These are phyloP conservation scores for Hydnum rufescens DNA, from an alignment of 768 basidiomycete species.

Conservation along the genomic window DNA sequence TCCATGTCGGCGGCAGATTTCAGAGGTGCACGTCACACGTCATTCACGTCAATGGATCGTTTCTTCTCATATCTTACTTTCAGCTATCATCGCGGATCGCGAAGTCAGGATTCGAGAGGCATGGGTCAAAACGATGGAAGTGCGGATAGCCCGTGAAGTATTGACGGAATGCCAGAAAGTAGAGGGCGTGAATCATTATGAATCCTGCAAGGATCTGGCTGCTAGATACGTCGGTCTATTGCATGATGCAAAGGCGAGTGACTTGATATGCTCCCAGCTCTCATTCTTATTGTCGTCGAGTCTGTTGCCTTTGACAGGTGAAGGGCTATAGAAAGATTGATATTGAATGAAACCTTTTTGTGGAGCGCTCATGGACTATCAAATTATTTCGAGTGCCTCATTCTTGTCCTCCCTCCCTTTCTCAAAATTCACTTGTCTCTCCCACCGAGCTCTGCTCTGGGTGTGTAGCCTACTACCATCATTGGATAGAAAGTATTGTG, in stretches of 20 bases:
- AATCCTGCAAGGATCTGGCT: constrained; percentile 71
- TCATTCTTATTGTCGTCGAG: neutral
- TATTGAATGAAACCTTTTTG: neutral
- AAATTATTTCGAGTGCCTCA: neutral
- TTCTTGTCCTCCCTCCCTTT: neutral
- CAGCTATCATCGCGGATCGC: constrained; percentile 20
- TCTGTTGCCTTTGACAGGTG: neutral
- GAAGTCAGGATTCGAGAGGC: constrained; percentile 71
- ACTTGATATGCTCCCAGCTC: neutral
- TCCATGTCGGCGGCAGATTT: too few species aligned
- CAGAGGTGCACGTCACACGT: too few species aligned
- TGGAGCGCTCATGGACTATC: neutral
- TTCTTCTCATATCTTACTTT: neutral
- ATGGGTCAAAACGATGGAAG: constrained; percentile 91
- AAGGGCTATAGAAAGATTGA: neutral
- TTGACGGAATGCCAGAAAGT: constrained; percentile 73
- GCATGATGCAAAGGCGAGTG: constrained; percentile 55
- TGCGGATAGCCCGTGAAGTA: constrained; percentile 70
- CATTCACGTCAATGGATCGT: too few species aligned
- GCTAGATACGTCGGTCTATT: constrained; percentile 70
- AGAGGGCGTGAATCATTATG: constrained; percentile 84
- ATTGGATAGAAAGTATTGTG: neutral
- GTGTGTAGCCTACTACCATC: neutral
- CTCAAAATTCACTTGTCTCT: neutral
- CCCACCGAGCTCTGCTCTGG: neutral